Conservation (phyloP, 1,139 yeast species). For the Hanseniaspora sp. region DNA sequence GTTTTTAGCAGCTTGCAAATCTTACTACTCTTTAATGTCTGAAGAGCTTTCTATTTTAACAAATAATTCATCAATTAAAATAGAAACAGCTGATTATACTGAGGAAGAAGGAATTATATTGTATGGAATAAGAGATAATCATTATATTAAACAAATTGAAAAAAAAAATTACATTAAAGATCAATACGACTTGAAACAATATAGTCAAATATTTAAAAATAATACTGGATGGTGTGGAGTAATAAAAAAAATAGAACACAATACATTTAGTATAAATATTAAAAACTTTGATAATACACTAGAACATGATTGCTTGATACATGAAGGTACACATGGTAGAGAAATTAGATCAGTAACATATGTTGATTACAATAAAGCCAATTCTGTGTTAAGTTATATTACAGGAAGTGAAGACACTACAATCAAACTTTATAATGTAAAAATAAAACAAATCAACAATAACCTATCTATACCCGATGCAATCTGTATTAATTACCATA, state of each 20-base stretch:
- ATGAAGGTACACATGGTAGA: slow-evolving; percentile 72
- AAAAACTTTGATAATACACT: slow-evolving; percentile 23
- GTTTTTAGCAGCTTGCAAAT: neutral
- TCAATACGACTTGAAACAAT: neutral
- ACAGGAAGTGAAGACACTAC: slow-evolving; percentile 89
- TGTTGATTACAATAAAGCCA: slow-evolving; percentile 20
- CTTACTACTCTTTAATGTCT: neutral
- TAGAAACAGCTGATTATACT: neutral
- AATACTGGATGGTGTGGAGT: slow-evolving; percentile 17
- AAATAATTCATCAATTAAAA: neutral
- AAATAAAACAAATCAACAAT: slow-evolving; percentile 19
- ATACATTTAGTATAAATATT: slow-evolving; percentile 29
- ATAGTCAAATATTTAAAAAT: neutral
- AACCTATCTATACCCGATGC: neutral
- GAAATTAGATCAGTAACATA: slow-evolving; percentile 60
- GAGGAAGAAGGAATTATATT: neutral
- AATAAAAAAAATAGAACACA: slow-evolving; percentile 49
- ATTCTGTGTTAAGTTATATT: slow-evolving; percentile 34
- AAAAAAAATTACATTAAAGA: neutral
- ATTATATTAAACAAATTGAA: neutral
- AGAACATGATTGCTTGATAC: slow-evolving; percentile 22
- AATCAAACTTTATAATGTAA: slow-evolving; percentile 39
- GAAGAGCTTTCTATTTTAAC: neutral
- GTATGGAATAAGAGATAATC: neutral
- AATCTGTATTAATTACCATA: neutral